A percentile compares a stretch with the other conserved stretches of the same genome.
These are phyloP conservation scores for Bipolaris bicolor DNA, from an alignment of 2,329 filamentous ascomycete species.

Conservation along the genomic window DNA sequence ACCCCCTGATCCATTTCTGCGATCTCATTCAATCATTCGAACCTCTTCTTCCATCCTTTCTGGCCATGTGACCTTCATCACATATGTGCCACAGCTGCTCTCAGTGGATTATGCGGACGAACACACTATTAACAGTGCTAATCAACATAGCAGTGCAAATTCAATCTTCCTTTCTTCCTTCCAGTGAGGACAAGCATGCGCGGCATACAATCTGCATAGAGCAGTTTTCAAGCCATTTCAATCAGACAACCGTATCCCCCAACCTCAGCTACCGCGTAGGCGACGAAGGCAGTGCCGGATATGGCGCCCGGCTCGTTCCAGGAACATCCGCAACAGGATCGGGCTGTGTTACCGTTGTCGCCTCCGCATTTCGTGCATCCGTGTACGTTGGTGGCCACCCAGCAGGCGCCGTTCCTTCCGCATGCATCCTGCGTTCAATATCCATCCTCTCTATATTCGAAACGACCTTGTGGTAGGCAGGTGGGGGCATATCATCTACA, in stretches of 20 bases:
- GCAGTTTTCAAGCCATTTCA: too few relatives aligned
- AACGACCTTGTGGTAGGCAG: slow-evolving; percentile 10
- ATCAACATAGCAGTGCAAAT: too few relatives aligned
- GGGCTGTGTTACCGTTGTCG: neutral
- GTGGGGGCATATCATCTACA: neutral
- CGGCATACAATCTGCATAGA: too few relatives aligned
- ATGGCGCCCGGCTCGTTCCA: neutral
- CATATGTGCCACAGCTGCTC: neutral
- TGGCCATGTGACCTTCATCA: too few relatives aligned
- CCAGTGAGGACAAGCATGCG: neutral
- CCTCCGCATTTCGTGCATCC: neutral
- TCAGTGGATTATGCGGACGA: neutral
- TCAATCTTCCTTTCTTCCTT: neutral
- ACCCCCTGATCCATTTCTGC: too few relatives aligned
- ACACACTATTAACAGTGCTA: neutral
- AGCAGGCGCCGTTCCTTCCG: neutral
- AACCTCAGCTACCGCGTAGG: neutral
- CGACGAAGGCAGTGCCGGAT: slow-evolving; percentile 4
- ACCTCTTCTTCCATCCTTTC: neutral
- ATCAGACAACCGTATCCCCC: neutral
- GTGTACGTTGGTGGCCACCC: slow-evolving; percentile 5
- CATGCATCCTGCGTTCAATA: neutral
- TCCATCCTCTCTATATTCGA: neutral
- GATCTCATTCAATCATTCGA: neutral
- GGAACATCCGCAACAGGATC: neutral